Base-by-base conservation (phyloP, 163 green algal species). In the Volvox carteri region DNA sequence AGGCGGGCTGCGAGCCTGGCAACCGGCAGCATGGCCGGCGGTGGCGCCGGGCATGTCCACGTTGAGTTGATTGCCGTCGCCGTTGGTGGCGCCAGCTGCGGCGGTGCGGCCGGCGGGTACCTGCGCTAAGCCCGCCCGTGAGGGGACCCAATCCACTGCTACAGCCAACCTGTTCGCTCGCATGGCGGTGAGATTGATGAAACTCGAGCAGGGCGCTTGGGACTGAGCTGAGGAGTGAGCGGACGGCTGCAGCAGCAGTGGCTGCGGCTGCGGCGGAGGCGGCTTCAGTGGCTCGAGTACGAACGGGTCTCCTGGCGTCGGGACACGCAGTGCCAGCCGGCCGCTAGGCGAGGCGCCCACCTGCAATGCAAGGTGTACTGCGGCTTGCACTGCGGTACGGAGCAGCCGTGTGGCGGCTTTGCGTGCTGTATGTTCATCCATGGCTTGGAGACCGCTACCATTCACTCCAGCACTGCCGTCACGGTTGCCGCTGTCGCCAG, bases 301-400 rank as follows among this genome's bases (percentile, higher is more conserved):
- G 54, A 85, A 37, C 56, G 7, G 35, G 11, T 74, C 19, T 8
- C 54, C 56, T 9, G 78, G 78, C 37, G 54, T 28, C 39, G 56
- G 23, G 37, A 85, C 54, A 7, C 78, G 56, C 56, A 85, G 56
- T 56, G 41, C 25, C 37, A 85, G 78, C 21, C 78, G 54, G 78
- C 56, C 78, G 23, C 23, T 85, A 25, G 37, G 12, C 7, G 78
- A 41, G 7, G 78, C 54, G 3, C 78, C 78, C 37, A 75, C 56
- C 56, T 56, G 23, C 41, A 85, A 85, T 18, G 78, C 78, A 4
- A 85, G 56, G 4, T 46, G 56, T 25, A 85, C 33, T 16, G 78
- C 78, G 1, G 52, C 33, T 18, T 46, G 44, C 28, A 60, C 52
- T 7, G 52, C 33, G 18, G 2, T 5, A 2, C 39, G 78, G 33